Conservation (phyloP, 805 yeast genomes). For the Grigorovia jiainica region DNA sequence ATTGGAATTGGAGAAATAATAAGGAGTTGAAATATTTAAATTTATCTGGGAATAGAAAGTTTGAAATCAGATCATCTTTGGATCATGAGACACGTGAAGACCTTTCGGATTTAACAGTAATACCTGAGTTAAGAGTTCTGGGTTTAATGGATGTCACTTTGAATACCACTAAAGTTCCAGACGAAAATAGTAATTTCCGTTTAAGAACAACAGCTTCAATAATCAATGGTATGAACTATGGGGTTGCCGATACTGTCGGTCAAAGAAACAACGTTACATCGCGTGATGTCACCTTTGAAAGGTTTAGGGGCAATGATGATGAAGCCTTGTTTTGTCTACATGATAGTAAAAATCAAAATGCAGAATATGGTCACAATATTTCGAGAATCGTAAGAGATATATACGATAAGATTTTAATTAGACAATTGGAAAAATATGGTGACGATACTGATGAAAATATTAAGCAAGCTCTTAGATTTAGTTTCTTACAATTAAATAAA, state of each 20-base stretch:
- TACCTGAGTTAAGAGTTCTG: slow-evolving; percentile 60
- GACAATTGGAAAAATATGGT: slow-evolving; percentile 31
- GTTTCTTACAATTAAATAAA: slow-evolving; percentile 71
- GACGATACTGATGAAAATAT: slow-evolving; percentile 35
- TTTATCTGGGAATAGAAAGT: slow-evolving; percentile 84
- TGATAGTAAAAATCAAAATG: slow-evolving; percentile 61
- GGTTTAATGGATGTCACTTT: slow-evolving; percentile 95
- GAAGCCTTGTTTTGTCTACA: slow-evolving; percentile 75
- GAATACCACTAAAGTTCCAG: slow-evolving; percentile 82
- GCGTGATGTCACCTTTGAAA: slow-evolving; percentile 79
- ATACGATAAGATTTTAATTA: slow-evolving; percentile 58
- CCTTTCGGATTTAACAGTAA: slow-evolving; percentile 52
- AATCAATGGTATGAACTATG: slow-evolving; percentile 67
- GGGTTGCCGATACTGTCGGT: slow-evolving; percentile 85
- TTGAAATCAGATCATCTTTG: slow-evolving; percentile 67
- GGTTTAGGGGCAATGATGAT: slow-evolving; percentile 75
- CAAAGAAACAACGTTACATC: slow-evolving; percentile 52
- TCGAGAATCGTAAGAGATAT: slow-evolving; percentile 64
- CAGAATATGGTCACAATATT: slow-evolving; percentile 49
- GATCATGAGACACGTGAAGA: slow-evolving; percentile 41
- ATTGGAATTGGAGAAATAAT: slow-evolving; percentile 96
- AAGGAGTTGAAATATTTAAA: slow-evolving; percentile 66
- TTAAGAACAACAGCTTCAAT: slow-evolving; percentile 85
- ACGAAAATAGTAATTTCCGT: slow-evolving; percentile 72
- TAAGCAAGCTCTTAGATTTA: slow-evolving; percentile 68